Conservation (phyloP, 352 stramenopile species). For the Pythium sukuiense region DNA sequence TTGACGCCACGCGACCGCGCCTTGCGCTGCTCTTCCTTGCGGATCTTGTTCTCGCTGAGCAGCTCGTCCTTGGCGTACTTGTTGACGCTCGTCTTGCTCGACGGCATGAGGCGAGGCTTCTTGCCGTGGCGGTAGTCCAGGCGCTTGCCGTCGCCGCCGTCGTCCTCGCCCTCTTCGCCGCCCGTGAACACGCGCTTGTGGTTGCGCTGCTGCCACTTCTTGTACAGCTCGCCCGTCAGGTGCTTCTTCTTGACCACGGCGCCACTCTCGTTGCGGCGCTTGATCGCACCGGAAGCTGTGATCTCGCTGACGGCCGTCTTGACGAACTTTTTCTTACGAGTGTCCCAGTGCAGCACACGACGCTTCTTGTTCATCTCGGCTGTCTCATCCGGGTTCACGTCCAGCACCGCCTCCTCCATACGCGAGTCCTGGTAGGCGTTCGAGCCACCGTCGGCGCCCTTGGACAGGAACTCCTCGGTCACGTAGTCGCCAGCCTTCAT, state of each 20-base stretch:
- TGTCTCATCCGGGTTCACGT: constrained; percentile 98
- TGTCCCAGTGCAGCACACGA: constrained; percentile 98
- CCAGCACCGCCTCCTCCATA: constrained; percentile 96
- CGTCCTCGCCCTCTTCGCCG: constrained; percentile 69
- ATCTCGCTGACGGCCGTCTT: constrained; percentile 92
- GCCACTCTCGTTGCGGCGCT: constrained; percentile 86
- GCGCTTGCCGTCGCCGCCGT: constrained; percentile 38
- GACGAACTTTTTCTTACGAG: constrained; percentile 97
- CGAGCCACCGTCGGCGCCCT: constrained; percentile 71
- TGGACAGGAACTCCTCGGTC: constrained; percentile 73
- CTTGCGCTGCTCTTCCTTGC: constrained; percentile 86
- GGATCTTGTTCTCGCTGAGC: constrained; percentile 75
- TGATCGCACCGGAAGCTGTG: constrained; percentile 74
- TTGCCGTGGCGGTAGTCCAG: constrained; percentile 81
- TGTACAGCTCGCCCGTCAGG: constrained; percentile 90
- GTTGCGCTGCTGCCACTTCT: constrained; percentile 93
- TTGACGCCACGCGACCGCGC: constrained; percentile 79
- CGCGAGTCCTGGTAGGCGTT: constrained; percentile 82
- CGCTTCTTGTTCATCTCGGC: constrained; percentile 97
- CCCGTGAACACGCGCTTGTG: constrained; percentile 81
- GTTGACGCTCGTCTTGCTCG: constrained; percentile 56
- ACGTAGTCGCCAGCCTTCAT: constrained; percentile 78
- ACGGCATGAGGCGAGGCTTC: constrained; percentile 53
- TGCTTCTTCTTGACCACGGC: constrained; percentile 85
- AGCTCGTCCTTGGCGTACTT: constrained; percentile 81